These are phyloP conservation scores for Sclerotinia trifoliorum DNA, from an alignment of 2,329 filamentous ascomycete genomes.

Conservation along the genomic window DNA sequence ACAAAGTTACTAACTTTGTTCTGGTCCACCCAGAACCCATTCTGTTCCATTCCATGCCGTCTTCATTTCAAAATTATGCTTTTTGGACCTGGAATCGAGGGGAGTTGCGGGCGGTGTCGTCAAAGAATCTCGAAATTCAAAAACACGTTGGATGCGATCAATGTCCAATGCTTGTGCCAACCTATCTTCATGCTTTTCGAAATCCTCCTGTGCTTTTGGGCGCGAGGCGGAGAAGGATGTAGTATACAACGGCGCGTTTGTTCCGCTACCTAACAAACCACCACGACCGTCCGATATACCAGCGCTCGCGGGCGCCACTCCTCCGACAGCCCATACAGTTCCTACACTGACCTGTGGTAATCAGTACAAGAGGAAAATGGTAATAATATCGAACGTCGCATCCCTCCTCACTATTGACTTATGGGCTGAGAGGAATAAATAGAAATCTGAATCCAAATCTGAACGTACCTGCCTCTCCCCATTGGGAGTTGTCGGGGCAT, in stretches of 20 bases:
- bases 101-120: conserved; percentile 33
- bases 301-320: conserved; percentile 56
- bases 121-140: conserved; percentile 51
- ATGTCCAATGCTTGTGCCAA: conserved; percentile 81
- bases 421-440: background rate
- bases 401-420: background rate
- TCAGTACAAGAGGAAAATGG: conserved; percentile 23
- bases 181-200: conserved; percentile 68
- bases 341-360: conserved; percentile 58
- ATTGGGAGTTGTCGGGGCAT: conserved; percentile 29
- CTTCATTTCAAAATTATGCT: conserved; percentile 21
- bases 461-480: conserved; percentile 38
- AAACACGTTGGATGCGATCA: conserved; percentile 64
- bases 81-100: conserved; percentile 32
- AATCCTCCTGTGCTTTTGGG: conserved; percentile 55
- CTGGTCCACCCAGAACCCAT: conserved; percentile 33
- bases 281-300: conserved; percentile 63
- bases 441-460: background rate
- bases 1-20: conserved; percentile 29
- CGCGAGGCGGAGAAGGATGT: conserved; percentile 49
- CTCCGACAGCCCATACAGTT: conserved; percentile 75
- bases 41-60: conserved; percentile 41
- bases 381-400: background rate
- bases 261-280: conserved; percentile 64
- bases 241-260: conserved; percentile 65